A percentile compares a stretch with the other conserved stretches of the same genome.
These are phyloP conservation scores for Aspergillus egyptiacus DNA, from an alignment of 495 filamentous ascomycete species.

Conservation along the genomic window DNA sequence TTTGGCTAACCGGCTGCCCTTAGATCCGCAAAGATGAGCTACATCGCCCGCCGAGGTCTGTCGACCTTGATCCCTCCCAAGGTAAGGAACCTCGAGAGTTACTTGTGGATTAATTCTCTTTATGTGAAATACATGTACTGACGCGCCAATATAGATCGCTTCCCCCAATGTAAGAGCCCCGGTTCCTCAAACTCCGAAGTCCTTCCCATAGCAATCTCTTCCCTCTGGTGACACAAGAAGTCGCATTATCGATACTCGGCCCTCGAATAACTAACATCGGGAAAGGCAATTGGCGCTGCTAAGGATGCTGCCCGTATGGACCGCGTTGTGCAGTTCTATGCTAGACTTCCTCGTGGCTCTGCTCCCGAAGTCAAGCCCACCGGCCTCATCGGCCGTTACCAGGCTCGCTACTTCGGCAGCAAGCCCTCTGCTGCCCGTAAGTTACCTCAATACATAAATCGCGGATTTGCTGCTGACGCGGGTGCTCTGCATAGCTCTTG, in stretches of 20 bases:
- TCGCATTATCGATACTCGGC: not conserved
- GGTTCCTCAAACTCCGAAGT: slow-evolving; percentile 15
- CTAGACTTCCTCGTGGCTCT: slow-evolving; percentile 85
- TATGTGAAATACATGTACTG: slow-evolving; percentile 22
- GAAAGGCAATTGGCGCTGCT: slow-evolving; percentile 80
- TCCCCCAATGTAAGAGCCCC: slow-evolving; percentile 78
- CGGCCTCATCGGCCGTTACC: slow-evolving; percentile 80
- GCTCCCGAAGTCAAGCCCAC: slow-evolving; percentile 73
- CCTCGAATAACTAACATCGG: slow-evolving; percentile 20
- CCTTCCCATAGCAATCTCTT: slow-evolving; percentile 16
- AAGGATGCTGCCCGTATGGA: slow-evolving; percentile 95
- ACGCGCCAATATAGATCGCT: slow-evolving; percentile 55
- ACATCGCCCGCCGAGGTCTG: slow-evolving; percentile 77
- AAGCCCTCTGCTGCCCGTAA: slow-evolving; percentile 81
- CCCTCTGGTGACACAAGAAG: not conserved
- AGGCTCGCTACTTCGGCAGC: slow-evolving; percentile 90
- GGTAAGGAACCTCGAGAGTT: slow-evolving; percentile 47
- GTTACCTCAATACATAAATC: slow-evolving; percentile 28
- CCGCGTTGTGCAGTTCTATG: slow-evolving; percentile 95
- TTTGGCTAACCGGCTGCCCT: slow-evolving; percentile 23
- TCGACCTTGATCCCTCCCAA: slow-evolving; percentile 98
- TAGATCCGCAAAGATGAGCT: slow-evolving; percentile 72
- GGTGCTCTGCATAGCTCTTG: slow-evolving; percentile 56
- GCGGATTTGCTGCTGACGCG: not conserved
- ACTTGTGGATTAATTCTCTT: not conserved